Conservation (phyloP, 73 alveolate species). For the Uronychia setigera region DNA sequence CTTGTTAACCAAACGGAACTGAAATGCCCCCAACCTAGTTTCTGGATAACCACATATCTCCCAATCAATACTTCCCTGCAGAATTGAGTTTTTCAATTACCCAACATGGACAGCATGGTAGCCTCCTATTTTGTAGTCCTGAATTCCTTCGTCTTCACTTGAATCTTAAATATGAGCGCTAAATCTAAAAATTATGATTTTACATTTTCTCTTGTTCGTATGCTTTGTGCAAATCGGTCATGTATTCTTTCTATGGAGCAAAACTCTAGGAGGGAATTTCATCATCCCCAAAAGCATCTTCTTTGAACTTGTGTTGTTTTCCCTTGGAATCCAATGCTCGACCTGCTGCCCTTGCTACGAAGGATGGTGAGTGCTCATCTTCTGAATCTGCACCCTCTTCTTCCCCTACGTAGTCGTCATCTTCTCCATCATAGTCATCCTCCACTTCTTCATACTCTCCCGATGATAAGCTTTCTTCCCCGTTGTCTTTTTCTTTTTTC, state of each 20-base stretch:
- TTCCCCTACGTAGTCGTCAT: neutral
- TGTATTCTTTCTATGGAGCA: neutral
- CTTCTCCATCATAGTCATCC: neutral
- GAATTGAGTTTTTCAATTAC: neutral
- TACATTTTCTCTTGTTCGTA: neutral
- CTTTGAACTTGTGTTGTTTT: neutral
- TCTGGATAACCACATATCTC: conserved; percentile 84
- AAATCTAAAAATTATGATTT: neutral
- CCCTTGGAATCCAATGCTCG: neutral
- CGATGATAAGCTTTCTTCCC: neutral
- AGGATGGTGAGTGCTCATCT: neutral
- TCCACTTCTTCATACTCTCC: neutral
- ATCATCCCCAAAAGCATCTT: neutral
- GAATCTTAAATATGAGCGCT: conserved; percentile 10
- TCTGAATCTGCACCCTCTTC: neutral
- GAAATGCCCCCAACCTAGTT: conserved; percentile 96
- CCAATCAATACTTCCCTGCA: conserved; percentile 68
- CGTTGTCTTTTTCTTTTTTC: too few relatives aligned
- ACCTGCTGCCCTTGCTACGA: neutral
- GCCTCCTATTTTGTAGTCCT: conserved; percentile 79
- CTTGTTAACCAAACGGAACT: conserved; percentile 93
- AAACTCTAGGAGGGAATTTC: neutral
- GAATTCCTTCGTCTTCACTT: conserved; percentile 78
- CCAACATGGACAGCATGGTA: conserved; percentile 96
- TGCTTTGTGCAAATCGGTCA: neutral